Evolutionary conservation across 2,329 filamentous ascomycete genomes (phyloP), one percentile per base, ranked within the genome.

Genomic region (Paramyrothecium roridum): DNA sequence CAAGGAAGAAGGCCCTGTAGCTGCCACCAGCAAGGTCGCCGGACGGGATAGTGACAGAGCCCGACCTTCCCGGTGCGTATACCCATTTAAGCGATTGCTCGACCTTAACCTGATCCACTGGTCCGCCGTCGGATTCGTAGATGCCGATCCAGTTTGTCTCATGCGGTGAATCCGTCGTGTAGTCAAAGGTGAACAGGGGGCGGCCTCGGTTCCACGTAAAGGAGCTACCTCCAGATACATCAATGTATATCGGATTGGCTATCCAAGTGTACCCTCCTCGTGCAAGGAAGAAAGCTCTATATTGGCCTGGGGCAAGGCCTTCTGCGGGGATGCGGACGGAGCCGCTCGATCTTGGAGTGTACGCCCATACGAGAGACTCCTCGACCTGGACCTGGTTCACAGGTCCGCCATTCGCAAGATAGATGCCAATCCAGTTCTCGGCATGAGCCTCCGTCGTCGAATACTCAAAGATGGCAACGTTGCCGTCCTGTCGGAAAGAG

Each of bases 101-200:
- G n/a, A 63, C 62, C 17, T 63, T 65, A 45, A 63, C 56, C 26
- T 70, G 63, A 19, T 74, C 61, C 2, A 67, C 63, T 1, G 73
- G 73, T 2, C 66, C 71, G 22, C 72, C 72, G n/a, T 65, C 67
- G 1, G 62, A 64, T 12, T 64, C 57, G 57, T 70, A 76, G 3
- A 76, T 50, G 30, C 69, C 74, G 21, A 76, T 60, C 74, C 74
- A 76, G 58, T 30, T 76, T 76, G 17, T 56, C 64, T 3, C 55
- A 33, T 50, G 66, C 57, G 3, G 70, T 56, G 3, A 59, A 47
- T 1, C 59, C 40, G 70, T 74, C 6, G 64, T 61, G 59, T 75
- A 76, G 11, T 64, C 49, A 54, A 76, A 73, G 0, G 71, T 74
- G 48, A 70, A 66, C 12, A 58, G 57, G 4, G 26, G 26, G 26